Base-by-base conservation (phyloP, 1,139 yeast species). In the Magnusiomyces sp. region DNA sequence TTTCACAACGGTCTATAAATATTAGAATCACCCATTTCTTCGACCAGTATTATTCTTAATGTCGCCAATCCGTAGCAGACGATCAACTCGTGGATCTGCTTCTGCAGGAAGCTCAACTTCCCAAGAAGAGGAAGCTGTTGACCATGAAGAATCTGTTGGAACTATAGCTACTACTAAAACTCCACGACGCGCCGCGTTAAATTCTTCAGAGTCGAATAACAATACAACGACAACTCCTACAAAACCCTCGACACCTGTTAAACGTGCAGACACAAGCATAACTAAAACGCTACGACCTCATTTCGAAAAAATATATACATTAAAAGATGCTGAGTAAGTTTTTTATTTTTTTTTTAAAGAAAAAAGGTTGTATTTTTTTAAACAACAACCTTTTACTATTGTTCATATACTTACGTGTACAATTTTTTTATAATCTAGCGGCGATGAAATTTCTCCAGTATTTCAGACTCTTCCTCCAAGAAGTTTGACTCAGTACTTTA, bases 401-500 rank as follows among this genome's bases (percentile, higher is more conserved):
- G 29, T 23, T 23, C 29, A 23, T 23, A 23, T 23, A 23, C 29
- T 23, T 23, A 23, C 29, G 7, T 23, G 29, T 19, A 5, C 9
- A 10, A 20, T 43, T 42, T 17, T 47, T 33, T 14, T 16, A 33
- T 16, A 31, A 40, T 46, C 55, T 17, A 62, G 62, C 45, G 66
- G 62, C 47, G 58, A 57, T 37, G 62, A 64, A 42, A 59, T 61
- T 14, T 63, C 69, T 33, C 67, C 63, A 29, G 73, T 71, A 41
- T 76, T 76, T 57, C 73, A 73, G 48, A 67, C 72, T 20, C 63
- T 75, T 38, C 80, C 80, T 2, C 68, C 71, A 48, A 60, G 75
- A 45, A 57, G 68, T 17, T 65, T 74, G 45, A 58, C 66, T 7
- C 75, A 71, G 43, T 76, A 76, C 60, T 76, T 73, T 62, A 68